These are phyloP conservation scores for Syncephalastrum monosporum DNA, from an alignment of 371 early-diverging fungal genomes.

Conservation along the genomic window DNA sequence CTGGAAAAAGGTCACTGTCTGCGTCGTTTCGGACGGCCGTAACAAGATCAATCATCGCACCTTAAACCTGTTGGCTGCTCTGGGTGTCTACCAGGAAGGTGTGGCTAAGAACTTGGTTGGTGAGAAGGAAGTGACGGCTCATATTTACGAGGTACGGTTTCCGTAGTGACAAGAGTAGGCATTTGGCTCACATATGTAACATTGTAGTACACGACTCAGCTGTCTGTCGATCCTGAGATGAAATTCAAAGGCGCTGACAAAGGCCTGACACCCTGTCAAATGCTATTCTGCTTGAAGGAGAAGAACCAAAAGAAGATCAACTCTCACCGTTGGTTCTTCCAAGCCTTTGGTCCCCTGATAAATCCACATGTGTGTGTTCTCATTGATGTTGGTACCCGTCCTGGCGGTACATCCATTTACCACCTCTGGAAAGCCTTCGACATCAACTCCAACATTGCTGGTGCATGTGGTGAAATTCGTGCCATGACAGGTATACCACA, in stretches of 20 bases:
- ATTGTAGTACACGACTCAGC: slow-evolving; percentile 83
- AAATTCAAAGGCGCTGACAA: slow-evolving; percentile 74
- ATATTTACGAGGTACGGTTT: slow-evolving; percentile 69
- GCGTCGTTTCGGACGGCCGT: slow-evolving; percentile 78
- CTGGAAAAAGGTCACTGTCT: slow-evolving; percentile 93
- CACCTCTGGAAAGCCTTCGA: slow-evolving; percentile 94
- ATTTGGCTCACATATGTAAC: slow-evolving; percentile 13
- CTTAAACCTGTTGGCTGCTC: slow-evolving; percentile 69
- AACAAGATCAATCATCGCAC: slow-evolving; percentile 65
- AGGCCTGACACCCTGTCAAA: slow-evolving; percentile 85
- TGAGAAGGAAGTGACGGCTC: slow-evolving; percentile 68
- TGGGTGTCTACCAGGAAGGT: slow-evolving; percentile 84
- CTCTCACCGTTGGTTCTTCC: slow-evolving; percentile 97
- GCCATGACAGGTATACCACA: slow-evolving; percentile 69
- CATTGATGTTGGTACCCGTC: slow-evolving; percentile 94
- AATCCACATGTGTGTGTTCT: slow-evolving; percentile 90
- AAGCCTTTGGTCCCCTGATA: slow-evolving; percentile 86
- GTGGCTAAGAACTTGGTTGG: slow-evolving; percentile 70
- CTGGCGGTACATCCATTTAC: slow-evolving; percentile 85
- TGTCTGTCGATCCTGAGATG: slow-evolving; percentile 74
- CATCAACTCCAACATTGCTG: slow-evolving; percentile 80
- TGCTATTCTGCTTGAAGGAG: slow-evolving; percentile 93
- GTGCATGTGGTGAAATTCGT: slow-evolving; percentile 96
- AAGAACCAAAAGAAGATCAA: slow-evolving; percentile 92
- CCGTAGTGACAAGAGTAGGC: not conserved